A percentile compares a stretch with the other conserved stretches of the same genome.
phyloP scores from a whole-genome alignment of 225 moss, liverwort and hornwort genomes.

The Takakia lepidozioides region DNA sequence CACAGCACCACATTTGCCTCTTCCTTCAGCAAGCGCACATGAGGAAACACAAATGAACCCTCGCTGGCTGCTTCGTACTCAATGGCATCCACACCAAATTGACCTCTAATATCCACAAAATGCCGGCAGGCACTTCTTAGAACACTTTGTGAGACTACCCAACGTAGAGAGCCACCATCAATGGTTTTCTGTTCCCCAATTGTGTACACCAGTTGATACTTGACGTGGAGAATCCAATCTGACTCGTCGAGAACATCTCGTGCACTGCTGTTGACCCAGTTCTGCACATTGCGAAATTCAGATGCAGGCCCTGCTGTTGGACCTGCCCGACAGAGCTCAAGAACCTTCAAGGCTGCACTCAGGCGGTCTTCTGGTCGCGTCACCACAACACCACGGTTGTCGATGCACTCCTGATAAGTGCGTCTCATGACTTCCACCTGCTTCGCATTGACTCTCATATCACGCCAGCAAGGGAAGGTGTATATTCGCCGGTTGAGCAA shows the following conservation, averaged over 20 bases:
- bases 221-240: constrained; percentile 26
- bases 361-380: constrained; percentile 30
- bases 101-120: neutral
- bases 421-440: constrained; percentile 1
- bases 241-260: constrained; percentile 37
- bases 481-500: constrained; percentile 28
- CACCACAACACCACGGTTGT: constrained; percentile 18
- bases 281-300: neutral
- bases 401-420: constrained; percentile 10
- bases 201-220: constrained; percentile 39
- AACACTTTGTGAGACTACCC: constrained; percentile 17
- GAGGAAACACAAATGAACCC: constrained; percentile 23
- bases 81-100: constrained; percentile 1
- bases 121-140: constrained; percentile 15
- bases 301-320: constrained; percentile 1
- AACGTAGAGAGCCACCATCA: constrained; percentile 15
- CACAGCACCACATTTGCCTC: constrained; percentile 1
- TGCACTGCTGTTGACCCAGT: constrained; percentile 8
- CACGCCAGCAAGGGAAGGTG: constrained; percentile 13
- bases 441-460: constrained; percentile 1
- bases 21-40: constrained; percentile 14
- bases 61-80: constrained; percentile 9
- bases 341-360: constrained; percentile 13
- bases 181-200: constrained; percentile 23
- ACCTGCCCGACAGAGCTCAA: constrained; percentile 15